phyloP scores from a whole-genome alignment of 495 filamentous ascomycete species.

The Chlorociboria aeruginascens region DNA sequence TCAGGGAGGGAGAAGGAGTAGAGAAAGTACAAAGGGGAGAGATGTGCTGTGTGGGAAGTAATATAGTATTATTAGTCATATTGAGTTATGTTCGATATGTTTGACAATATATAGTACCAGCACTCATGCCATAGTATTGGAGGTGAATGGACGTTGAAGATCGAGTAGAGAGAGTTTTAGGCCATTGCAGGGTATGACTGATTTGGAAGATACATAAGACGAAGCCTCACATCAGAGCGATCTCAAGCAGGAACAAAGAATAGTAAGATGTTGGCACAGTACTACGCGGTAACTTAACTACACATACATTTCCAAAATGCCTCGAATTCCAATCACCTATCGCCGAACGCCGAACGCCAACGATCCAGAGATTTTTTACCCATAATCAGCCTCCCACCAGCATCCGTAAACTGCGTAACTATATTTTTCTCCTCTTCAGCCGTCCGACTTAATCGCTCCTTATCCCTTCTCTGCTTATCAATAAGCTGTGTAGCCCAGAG shows the following conservation, averaged over 20 bases:
- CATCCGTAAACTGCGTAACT: constrained; percentile 1
- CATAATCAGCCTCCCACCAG: background rate
- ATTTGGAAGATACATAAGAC: too few species aligned
- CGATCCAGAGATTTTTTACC: constrained; percentile 18
- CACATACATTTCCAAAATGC: background rate
- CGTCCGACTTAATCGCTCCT: constrained; percentile 12
- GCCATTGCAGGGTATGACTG: too few species aligned
- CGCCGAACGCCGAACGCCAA: constrained; percentile 13
- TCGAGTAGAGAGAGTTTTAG: too few species aligned
- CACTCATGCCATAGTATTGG: too few species aligned
- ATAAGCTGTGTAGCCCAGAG: constrained; percentile 36
- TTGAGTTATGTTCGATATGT: too few species aligned
- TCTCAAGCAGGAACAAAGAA: background rate
- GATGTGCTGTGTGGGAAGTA: too few species aligned
- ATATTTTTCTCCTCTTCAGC: constrained; percentile 16
- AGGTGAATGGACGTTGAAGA: too few species aligned
- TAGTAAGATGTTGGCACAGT: constrained; percentile 2
- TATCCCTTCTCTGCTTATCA: constrained; percentile 16
- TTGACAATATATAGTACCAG: background rate
- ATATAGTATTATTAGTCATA: too few species aligned
- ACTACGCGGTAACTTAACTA: constrained; percentile 5
- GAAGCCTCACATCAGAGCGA: too few species aligned
- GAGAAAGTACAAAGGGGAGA: background rate
- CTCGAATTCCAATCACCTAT: constrained; percentile 2
- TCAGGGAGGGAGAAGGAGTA: too few species aligned